Base-by-base conservation (phyloP, 176 grass and related monocot species). In the Poa pratensis region DNA sequence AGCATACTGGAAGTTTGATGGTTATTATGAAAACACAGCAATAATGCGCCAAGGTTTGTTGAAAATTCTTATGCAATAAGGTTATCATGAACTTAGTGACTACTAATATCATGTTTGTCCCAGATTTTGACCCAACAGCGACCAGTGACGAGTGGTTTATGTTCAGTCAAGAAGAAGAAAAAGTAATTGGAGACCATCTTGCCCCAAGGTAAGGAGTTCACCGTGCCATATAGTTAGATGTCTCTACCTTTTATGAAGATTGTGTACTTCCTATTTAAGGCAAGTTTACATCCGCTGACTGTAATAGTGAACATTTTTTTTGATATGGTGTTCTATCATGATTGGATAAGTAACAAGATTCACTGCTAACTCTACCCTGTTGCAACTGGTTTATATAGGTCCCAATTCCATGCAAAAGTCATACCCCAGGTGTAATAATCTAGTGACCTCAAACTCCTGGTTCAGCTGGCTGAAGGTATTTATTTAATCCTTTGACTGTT, bases 21-120 rank as follows among this genome's bases (percentile, higher is more conserved):
- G 83, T 5, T 73, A 78, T 60, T 78, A 55, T 86, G 67, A 72
- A 45, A 82, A 78, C 57, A 23, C 83, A 61, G 3, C 73, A 82
- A 73, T 90, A 64, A 64, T 90, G 73, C 43, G 81, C 48, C 88
- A 90, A 90, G 83, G 88, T 86, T 55, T 86, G 73, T 82, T 52
- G 35, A 43, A 76, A 64, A 20, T 81, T 46, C 60, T 45, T 78
- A 24, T 78, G 45, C 20, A 55, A 71, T 71, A 82, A 14, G 3
- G 1, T 82, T 71, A 85, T 73, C 43, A 35, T 60, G 58, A 71
- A 35, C 52, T 82, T 86, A 68, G 18, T 63, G 53, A 82, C 45
- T 85, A 58, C 12, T 71, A 77, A 85, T 85, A 77, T 71, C 73
- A 78, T 11, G 20, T 53, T 77, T 76, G 37, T 27, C 28, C 34